Conservation (phyloP, 208 protist genomes). For the Angomonas ambiguus region DNA sequence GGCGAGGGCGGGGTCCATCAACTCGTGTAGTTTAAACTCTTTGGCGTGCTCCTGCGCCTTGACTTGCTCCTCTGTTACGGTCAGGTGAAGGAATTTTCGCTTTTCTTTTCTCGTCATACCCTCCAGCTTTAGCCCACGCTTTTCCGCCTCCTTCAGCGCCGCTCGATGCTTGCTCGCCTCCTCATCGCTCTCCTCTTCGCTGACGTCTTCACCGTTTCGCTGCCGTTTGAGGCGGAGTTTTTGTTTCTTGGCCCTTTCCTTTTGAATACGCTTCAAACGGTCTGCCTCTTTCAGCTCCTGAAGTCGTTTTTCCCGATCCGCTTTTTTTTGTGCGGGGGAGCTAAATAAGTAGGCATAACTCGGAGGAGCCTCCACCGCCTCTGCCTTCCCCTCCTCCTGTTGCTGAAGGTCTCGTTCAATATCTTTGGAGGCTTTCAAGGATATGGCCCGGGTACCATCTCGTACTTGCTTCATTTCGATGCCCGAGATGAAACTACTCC, state of each 20-base stretch:
- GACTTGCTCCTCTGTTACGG: constrained; percentile 54
- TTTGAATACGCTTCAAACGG: background rate
- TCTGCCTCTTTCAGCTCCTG: constrained; percentile 20
- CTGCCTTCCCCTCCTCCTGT: constrained; percentile 7
- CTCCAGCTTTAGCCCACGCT: constrained; percentile 66
- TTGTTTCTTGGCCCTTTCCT: constrained; percentile 2
- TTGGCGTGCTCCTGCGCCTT: constrained; percentile 46
- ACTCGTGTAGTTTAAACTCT: constrained; percentile 67
- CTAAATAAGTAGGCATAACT: constrained; percentile 81
- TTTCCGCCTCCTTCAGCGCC: constrained; percentile 44
- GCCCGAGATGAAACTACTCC: constrained; percentile 84
- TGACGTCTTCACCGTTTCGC: constrained; percentile 17
- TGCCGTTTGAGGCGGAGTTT: constrained; percentile 19
- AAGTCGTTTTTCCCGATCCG: constrained; percentile 31
- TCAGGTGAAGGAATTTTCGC: constrained; percentile 68
- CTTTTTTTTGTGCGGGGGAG: constrained; percentile 69
- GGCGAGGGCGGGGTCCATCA: constrained; percentile 79
- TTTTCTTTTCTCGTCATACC: constrained; percentile 84
- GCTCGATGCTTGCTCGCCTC: constrained; percentile 71
- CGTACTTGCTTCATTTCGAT: constrained; percentile 66
- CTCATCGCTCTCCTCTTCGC: constrained; percentile 23
- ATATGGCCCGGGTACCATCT: constrained; percentile 52
- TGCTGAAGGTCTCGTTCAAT: constrained; percentile 27
- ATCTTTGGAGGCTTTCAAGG: constrained; percentile 48
- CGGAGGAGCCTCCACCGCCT: background rate